Conservation (phyloP, 495 filamentous ascomycete genomes). For the Xylaria longipes region DNA sequence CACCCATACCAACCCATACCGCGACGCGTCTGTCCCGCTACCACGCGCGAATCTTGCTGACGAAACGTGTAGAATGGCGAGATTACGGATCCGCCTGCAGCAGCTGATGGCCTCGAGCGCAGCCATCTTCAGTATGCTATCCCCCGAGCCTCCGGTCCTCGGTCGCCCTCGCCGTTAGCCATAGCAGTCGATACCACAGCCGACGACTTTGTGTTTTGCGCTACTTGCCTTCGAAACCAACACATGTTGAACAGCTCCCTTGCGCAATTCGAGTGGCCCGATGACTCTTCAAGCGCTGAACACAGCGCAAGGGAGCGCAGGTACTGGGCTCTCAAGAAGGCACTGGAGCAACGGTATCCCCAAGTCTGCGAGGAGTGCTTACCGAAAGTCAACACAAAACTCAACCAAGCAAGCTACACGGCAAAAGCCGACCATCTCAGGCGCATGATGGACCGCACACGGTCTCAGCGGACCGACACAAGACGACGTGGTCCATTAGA, state of each 20-base stretch:
- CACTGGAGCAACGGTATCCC: slow-evolving; percentile 78
- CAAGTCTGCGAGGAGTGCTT: slow-evolving; percentile 82
- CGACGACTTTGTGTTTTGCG: slow-evolving; percentile 69
- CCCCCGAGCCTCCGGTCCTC: slow-evolving; percentile 39
- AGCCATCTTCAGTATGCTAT: slow-evolving; percentile 48
- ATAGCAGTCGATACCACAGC: not conserved
- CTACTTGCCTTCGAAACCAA: slow-evolving; percentile 81
- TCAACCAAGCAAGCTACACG: slow-evolving; percentile 72
- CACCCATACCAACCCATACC: not conserved
- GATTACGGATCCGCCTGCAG: slow-evolving; percentile 83
- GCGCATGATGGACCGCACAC: slow-evolving; percentile 72
- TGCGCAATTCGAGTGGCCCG: slow-evolving; percentile 72
- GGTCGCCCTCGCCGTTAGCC: slow-evolving; percentile 37
- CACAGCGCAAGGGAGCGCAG: slow-evolving; percentile 56
- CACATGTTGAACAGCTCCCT: slow-evolving; percentile 71
- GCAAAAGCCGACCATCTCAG: slow-evolving; percentile 80
- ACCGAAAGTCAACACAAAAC: slow-evolving; percentile 65
- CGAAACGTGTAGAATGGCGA: slow-evolving; percentile 68
- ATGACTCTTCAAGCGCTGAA: slow-evolving; percentile 69
- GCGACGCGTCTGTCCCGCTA: not conserved
- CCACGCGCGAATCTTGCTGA: slow-evolving; percentile 14
- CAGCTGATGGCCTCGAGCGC: slow-evolving; percentile 45
- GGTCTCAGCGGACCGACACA: slow-evolving; percentile 50
- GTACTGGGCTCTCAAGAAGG: slow-evolving; percentile 65
- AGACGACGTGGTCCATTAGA: slow-evolving; percentile 57